Conservation (phyloP, 768 basidiomycete genomes). For the Auriculariales sp. region DNA sequence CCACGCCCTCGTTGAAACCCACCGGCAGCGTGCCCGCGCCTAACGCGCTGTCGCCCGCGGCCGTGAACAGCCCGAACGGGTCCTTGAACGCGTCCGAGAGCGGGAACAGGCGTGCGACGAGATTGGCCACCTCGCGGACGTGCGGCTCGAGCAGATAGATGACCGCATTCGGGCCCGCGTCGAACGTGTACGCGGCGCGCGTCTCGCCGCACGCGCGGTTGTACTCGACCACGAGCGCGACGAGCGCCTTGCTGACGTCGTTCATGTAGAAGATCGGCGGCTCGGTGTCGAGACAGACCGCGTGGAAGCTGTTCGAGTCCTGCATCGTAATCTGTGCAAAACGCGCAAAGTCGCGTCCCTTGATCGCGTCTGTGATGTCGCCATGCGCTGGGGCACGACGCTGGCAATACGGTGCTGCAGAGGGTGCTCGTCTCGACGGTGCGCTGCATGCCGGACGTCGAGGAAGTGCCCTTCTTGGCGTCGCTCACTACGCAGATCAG, state of each 20-base stretch:
- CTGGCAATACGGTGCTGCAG: constrained; percentile 77
- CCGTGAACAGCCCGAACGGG: constrained; percentile 45
- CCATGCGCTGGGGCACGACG: constrained; percentile 84
- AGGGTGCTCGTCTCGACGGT: constrained; percentile 81
- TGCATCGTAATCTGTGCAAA: constrained; percentile 92
- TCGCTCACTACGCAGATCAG: constrained; percentile 95
- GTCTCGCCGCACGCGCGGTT: constrained; percentile 56
- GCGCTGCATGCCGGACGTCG: constrained; percentile 93
- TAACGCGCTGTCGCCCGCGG: constrained; percentile 21
- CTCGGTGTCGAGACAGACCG: constrained; percentile 89
- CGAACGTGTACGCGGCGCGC: constrained; percentile 96
- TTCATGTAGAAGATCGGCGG: constrained; percentile 99
- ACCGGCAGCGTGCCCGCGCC: constrained; percentile 34
- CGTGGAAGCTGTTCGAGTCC: constrained; percentile 98
- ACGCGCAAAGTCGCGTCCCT: constrained; percentile 61
- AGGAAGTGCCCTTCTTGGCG: constrained; percentile 90
- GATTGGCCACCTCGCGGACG: constrained; percentile 59
- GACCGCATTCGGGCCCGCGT: constrained; percentile 97
- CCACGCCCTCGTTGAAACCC: constrained; percentile 70
- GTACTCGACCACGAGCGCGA: constrained; percentile 80
- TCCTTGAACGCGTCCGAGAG: constrained; percentile 66
- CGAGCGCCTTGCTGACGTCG: constrained; percentile 89
- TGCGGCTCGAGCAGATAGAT: constrained; percentile 77
- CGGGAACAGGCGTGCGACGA: constrained; percentile 80
- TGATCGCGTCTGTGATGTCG: constrained; percentile 69